A percentile compares a stretch with the other conserved stretches of the same genome.
These are phyloP conservation scores for Coniochaeta sp. DNA, from an alignment of 2,329 filamentous ascomycete genomes.

Conservation along the genomic window DNA sequence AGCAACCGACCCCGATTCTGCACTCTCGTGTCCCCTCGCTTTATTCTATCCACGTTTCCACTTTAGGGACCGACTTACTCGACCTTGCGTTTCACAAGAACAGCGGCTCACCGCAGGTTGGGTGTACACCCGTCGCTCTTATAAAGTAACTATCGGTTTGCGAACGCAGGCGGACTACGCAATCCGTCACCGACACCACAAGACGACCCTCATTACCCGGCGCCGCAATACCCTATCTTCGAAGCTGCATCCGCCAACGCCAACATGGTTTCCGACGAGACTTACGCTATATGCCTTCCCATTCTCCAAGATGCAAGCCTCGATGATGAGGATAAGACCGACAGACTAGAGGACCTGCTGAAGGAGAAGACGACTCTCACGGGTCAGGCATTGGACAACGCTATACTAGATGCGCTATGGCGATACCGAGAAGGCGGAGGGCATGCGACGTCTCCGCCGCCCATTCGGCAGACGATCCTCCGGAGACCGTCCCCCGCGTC, in stretches of 20 bases:
- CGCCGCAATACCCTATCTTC: not conserved
- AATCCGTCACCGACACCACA: not conserved
- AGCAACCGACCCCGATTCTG: not conserved
- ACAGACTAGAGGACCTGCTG: slow-evolving; percentile 80
- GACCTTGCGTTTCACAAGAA: not conserved
- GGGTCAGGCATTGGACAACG: slow-evolving; percentile 78
- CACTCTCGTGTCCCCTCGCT: not conserved
- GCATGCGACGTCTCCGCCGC: slow-evolving; percentile 66
- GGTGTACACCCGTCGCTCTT: not conserved
- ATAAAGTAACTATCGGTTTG: not conserved
- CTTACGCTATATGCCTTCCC: slow-evolving; percentile 86
- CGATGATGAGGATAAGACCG: slow-evolving; percentile 93
- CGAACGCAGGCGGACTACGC: not conserved
- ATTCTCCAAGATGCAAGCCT: slow-evolving; percentile 75
- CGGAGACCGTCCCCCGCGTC: slow-evolving; percentile 87
- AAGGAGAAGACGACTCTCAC: slow-evolving; percentile 69
- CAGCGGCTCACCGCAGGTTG: not conserved
- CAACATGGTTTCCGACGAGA: slow-evolving; percentile 84
- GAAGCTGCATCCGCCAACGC: slow-evolving; percentile 14
- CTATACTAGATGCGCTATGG: slow-evolving; percentile 86
- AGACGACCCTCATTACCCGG: not conserved
- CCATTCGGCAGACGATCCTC: slow-evolving; percentile 81
- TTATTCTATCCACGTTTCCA: not conserved
- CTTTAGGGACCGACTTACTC: not conserved
- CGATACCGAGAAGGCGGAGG: slow-evolving; percentile 64